Evolutionary conservation across 1,284 basidiomycete genomes (phyloP), one percentile per base, ranked within the genome.

Genomic region (Apiotrichum mycotoxinovorans): DNA sequence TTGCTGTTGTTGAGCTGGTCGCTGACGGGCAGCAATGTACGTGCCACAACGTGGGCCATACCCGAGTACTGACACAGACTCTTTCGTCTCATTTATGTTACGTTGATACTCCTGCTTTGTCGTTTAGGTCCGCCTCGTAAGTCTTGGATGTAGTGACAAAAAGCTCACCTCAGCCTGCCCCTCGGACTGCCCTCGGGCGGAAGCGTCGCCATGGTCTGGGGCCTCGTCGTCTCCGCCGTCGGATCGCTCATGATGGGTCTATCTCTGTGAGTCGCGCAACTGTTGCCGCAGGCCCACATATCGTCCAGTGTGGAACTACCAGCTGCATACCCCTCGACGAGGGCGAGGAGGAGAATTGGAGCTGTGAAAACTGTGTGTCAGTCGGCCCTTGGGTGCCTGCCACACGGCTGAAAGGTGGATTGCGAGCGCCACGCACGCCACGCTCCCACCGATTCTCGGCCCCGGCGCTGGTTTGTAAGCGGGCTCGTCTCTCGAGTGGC

Each of bases 121-220:
- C 40, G 11, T 20, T 8, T 20, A 48, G 46, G 46, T 48, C 46
- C 18, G 46, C 46, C 30, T 35, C 46, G 46, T 48, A 48, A 37
- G 46, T 48, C 17, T 51, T 63, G 8, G 25, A 18, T 2, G 27
- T 8, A 33, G 2, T n/a, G n/a, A 3, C 18, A 18, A 26, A 30
- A 18, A n/a, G 34, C 46, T 48, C 33, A 48, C 46, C 18, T 33
- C 50, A 60, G 60, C 2, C 60, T 68, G 33, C 42, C 51, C 34
- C 38, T 66, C 22, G 58, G 54, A 11, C 65, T 76, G 14, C 48
- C 66, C 12, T 70, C 70, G 0, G 74, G 73, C 11, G 74, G 73
- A 7, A 64, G 69, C 15, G 65, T 67, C 3, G 68, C 67, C 1
- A 66, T 73, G 41, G 58, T 73, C 18, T 76, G 68, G 68, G 74